These are phyloP conservation scores for Quercus ilex DNA, from an alignment of 306 rosid species.

Conservation along the genomic window DNA sequence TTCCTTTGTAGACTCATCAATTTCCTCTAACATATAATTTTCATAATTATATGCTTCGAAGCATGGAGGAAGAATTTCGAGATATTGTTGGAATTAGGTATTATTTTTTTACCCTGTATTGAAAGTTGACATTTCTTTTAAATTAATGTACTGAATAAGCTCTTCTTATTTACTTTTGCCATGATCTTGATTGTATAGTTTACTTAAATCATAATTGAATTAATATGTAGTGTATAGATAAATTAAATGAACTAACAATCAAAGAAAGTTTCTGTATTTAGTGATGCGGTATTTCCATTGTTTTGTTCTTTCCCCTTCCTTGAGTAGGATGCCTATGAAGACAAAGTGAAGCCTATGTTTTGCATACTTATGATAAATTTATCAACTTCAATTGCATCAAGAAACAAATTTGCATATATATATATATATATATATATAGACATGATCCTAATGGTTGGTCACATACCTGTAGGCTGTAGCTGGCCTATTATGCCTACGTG, in stretches of 20 bases:
- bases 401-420: neutral
- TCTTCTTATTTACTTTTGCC: neutral
- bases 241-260: neutral
- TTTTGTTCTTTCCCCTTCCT: neutral
- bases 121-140: conserved; percentile 3
- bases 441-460: too few relatives aligned
- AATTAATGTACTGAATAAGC: neutral
- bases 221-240: neutral
- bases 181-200: neutral
- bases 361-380: neutral
- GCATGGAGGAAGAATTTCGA: conserved; percentile 95
- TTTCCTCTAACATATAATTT: conserved; percentile 82
- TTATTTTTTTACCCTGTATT: conserved; percentile 4
- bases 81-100: conserved; percentile 89
- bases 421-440: too few relatives aligned
- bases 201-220: neutral
- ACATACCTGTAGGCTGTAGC: too few relatives aligned
- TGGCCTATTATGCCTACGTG: neutral
- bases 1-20: conserved; percentile 56
- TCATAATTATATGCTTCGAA: conserved; percentile 89
- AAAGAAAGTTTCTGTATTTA: neutral
- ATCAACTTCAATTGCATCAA: neutral
- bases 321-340: neutral
- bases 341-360: neutral
- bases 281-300: neutral